These are phyloP conservation scores for Fusarium sp. DNA, from an alignment of 2,329 filamentous ascomycete genomes.

Conservation along the genomic window DNA sequence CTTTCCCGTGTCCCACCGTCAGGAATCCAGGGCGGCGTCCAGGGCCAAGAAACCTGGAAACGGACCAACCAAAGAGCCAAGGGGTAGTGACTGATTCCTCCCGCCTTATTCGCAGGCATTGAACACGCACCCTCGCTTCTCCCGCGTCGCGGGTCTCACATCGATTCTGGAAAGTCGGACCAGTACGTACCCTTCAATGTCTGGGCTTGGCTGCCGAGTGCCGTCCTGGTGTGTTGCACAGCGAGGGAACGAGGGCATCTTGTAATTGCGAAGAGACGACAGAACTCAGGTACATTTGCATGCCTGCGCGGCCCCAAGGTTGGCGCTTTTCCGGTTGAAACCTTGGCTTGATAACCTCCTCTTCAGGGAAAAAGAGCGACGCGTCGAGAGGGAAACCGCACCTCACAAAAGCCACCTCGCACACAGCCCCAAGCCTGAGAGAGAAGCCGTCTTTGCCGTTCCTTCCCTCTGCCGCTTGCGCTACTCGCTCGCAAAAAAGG, in stretches of 20 bases:
- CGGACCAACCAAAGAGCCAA: constrained; percentile 19
- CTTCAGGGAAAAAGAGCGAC: neutral
- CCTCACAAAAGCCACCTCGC: constrained; percentile 20
- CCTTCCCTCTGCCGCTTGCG: constrained; percentile 6
- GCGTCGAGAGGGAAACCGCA: no score
- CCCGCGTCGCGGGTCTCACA: neutral
- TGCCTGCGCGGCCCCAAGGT: neutral
- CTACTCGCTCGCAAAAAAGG: constrained; percentile 9
- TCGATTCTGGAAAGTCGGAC: neutral
- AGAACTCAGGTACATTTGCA: neutral
- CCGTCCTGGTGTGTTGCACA: constrained; percentile 9
- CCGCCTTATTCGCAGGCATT: constrained; percentile 35
- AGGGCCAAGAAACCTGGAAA: constrained; percentile 26
- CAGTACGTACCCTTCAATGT: neutral
- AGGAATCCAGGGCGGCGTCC: neutral
- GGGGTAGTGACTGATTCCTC: constrained; percentile 38
- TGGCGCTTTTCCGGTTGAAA: neutral
- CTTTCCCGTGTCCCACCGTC: neutral
- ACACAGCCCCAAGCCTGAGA: constrained; percentile 16
- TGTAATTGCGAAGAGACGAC: no score
- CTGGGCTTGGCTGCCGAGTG: constrained; percentile 27
- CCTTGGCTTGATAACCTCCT: constrained; percentile 1
- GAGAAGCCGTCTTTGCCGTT: constrained; percentile 48
- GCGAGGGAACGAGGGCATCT: no score
- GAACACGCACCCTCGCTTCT: neutral